Evolutionary conservation across 169 alveolate genomes (phyloP).

Genomic region (Amoebophrya sp.): DNA sequence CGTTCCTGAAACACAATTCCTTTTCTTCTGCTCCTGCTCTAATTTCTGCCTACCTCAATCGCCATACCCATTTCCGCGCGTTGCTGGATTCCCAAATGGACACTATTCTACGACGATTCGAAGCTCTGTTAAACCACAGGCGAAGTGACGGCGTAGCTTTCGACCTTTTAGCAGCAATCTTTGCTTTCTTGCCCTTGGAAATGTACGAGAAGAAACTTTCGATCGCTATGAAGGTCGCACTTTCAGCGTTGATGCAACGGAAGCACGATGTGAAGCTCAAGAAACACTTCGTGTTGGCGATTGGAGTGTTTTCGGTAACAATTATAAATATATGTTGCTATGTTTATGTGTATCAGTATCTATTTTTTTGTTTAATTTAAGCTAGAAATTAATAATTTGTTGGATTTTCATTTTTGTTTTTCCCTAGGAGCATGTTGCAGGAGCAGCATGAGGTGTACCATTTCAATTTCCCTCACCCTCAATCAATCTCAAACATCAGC

Average conservation of each 20-base stretch:
- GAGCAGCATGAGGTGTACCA: no score
- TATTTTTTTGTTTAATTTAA: no score
- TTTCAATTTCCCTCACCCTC: no score
- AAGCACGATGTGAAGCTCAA: background rate
- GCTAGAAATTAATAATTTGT: no score
- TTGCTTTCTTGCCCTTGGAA: background rate
- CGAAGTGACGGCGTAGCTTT: background rate
- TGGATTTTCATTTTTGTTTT: no score
- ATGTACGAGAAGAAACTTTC: background rate
- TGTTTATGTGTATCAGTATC: background rate
- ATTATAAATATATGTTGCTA: no score
- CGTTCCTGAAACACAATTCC: no score
- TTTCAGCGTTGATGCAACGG: background rate
- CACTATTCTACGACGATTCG: background rate
- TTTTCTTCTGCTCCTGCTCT: no score
- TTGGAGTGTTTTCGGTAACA: background rate
- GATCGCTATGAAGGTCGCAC: background rate
- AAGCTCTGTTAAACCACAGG: background rate
- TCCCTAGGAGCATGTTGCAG: no score
- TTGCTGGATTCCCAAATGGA: background rate
- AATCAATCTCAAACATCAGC: no score
- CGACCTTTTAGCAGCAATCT: background rate
- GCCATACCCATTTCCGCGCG: background rate
- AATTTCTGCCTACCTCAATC: background rate
- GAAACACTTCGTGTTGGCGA: slow-evolving; percentile 8